Base-by-base conservation (phyloP, 352 stramenopile species). In the Albugo candida region DNA sequence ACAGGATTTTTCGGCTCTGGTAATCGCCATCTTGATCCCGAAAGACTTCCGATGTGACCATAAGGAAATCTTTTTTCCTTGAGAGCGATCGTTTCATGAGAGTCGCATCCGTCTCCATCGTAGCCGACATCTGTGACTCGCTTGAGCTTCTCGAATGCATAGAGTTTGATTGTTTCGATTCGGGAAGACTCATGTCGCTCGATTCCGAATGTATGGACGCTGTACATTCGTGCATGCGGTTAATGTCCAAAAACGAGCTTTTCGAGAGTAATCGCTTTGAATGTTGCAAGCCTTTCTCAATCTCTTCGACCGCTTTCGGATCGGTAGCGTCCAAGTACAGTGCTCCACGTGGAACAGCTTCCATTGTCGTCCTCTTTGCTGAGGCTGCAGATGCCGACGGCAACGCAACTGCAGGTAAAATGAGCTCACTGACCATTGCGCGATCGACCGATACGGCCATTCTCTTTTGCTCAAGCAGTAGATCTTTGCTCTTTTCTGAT, bases 41-140 rank as follows among this genome's bases (percentile, higher is more conserved):
- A 38, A 92, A 89, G n/a, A 92, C 79, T 45, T 92, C 76, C 0
- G 75, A 87, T 13, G 78, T 93, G 19, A 93, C 77, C 81, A 93
- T 93, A 39, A 93, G 58, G 41, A 93, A 93, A 51, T 93, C 81
- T 36, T 89, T 86, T 49, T 91, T 87, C 13, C 80, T 69, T 35
- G 75, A 87, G 1, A 93, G 61, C 41, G 76, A 84, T 2, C 79
- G 70, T 55, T 88, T 87, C 58, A 86, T 67, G 48, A 92, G 52
- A 21, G 86, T 74, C 19, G 61, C 68, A 36, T 92, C 78, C 17
- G 17, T 43, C 20, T 19, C 17, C 3, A 24, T 24, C 17, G 17
- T 43, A 43, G 20, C 20, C 17, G 38, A 43, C 8, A 24, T 10
- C 8, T 24, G 3, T 8, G 17, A 24, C 20, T 19, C 38, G 20